A percentile compares a stretch with the other conserved stretches of the same genome.
Evolutionary conservation across 192 early-diverging fungal species (phyloP).

Genomic region (Backusella mclennaniae): DNA sequence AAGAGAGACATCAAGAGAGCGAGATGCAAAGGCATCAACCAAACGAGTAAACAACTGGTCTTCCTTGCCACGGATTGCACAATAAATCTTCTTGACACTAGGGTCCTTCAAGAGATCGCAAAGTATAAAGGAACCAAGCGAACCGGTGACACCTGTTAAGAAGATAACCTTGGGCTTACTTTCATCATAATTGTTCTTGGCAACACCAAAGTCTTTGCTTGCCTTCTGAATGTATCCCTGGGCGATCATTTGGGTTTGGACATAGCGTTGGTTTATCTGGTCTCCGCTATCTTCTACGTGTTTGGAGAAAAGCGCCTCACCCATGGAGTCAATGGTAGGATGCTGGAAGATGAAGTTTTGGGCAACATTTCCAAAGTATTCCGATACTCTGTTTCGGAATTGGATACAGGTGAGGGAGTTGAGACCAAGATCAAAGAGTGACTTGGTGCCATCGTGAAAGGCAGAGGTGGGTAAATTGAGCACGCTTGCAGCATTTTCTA

Average conservation of each 20-base stretch:
- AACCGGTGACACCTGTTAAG: conserved; percentile 37
- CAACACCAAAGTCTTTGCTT: neutral
- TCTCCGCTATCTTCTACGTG: neutral
- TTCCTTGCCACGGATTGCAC: conserved; percentile 28
- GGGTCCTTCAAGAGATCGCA: conserved; percentile 17
- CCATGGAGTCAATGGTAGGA: conserved; percentile 10
- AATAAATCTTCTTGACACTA: conserved; percentile 27
- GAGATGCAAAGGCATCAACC: conserved; percentile 13
- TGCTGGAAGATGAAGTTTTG: conserved; percentile 30
- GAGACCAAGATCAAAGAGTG: conserved; percentile 31
- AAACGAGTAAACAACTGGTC: conserved; percentile 10
- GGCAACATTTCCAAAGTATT: neutral
- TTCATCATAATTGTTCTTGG: neutral
- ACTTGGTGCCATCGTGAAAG: neutral
- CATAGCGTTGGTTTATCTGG: neutral
- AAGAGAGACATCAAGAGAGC: conserved; percentile 12
- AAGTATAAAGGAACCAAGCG: conserved; percentile 30
- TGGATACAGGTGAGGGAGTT: conserved; percentile 24
- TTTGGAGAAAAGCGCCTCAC: neutral
- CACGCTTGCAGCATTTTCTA: neutral
- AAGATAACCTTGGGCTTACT: conserved; percentile 23
- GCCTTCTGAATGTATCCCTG: conserved; percentile 13
- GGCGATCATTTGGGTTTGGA: neutral
- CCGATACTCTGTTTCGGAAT: conserved; percentile 15
- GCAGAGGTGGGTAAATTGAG: neutral